Evolutionary conservation across 176 grass and related monocot species (phyloP).

Genomic region (Otatea glauca): DNA sequence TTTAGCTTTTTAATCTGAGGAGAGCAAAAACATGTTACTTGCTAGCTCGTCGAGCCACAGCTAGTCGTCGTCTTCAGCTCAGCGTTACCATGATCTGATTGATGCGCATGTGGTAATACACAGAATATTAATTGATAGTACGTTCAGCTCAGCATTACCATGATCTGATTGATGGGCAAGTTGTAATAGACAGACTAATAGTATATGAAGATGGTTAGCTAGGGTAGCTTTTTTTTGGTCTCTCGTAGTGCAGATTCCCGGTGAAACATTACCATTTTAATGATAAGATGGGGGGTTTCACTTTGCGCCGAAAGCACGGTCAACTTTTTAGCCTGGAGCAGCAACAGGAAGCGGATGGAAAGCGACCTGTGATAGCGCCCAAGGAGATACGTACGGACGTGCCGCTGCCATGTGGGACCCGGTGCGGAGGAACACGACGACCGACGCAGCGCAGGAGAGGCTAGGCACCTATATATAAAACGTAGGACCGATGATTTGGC

Average conservation of each 20-base stretch:
- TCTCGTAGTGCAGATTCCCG: too few species aligned
- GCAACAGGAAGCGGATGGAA: background rate
- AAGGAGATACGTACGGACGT: background rate
- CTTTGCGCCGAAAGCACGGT: constrained; percentile 7
- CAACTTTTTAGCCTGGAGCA: background rate
- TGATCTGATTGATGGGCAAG: too few species aligned
- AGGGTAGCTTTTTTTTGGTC: too few species aligned
- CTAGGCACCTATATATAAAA: too few species aligned
- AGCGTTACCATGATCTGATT: background rate
- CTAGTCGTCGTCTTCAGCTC: background rate
- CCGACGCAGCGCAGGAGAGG: background rate
- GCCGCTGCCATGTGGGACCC: background rate
- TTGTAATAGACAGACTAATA: too few species aligned
- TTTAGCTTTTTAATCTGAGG: too few species aligned
- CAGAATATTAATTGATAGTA: too few species aligned
- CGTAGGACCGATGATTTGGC: constrained; percentile 13
- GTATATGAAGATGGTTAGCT: too few species aligned
- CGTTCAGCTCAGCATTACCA: background rate
- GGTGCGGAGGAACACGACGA: background rate
- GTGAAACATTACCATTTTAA: background rate
- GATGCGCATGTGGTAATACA: background rate
- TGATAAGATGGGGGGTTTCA: background rate
- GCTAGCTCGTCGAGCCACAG: background rate
- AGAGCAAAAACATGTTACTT: background rate
- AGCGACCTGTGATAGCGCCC: background rate